These are phyloP conservation scores for Oryza rufipogon DNA, from an alignment of 176 grass and related monocot species.

Conservation along the genomic window DNA sequence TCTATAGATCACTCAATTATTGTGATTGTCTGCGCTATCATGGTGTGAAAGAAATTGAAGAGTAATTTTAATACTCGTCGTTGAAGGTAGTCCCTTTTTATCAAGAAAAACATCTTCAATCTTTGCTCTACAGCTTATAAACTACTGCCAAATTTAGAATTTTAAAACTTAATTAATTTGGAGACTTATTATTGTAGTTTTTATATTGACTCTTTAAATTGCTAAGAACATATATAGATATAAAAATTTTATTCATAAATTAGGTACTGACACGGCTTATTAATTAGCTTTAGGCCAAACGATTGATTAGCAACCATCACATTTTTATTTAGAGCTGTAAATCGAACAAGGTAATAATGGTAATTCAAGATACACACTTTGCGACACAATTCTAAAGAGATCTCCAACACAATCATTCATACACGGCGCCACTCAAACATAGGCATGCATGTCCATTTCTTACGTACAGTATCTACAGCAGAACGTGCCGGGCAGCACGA, in stretches of 20 bases:
- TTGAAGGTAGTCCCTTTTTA: background rate
- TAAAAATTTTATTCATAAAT: too few species aligned
- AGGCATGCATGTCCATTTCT: background rate
- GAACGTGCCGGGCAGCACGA: conserved; percentile 18
- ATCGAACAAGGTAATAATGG: background rate
- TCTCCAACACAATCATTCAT: conserved; percentile 22
- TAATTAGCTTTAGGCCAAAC: too few species aligned
- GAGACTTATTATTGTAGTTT: too few species aligned
- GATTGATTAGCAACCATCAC: too few species aligned
- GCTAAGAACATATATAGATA: too few species aligned
- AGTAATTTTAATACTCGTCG: background rate
- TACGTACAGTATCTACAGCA: background rate
- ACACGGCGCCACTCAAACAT: background rate
- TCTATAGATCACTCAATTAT: background rate
- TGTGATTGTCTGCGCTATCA: background rate
- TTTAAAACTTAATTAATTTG: too few species aligned
- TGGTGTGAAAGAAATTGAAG: background rate
- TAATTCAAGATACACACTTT: background rate
- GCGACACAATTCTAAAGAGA: background rate
- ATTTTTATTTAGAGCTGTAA: background rate
- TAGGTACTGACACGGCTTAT: too few species aligned
- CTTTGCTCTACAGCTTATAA: too few species aligned
- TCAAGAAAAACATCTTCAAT: background rate
- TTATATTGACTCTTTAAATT: too few species aligned
- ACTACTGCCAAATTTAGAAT: too few species aligned